A percentile compares a stretch with the other conserved stretches of the same genome.
Evolutionary conservation across 2,329 filamentous ascomycete genomes (phyloP).

Genomic region (Fusarium nanum): DNA sequence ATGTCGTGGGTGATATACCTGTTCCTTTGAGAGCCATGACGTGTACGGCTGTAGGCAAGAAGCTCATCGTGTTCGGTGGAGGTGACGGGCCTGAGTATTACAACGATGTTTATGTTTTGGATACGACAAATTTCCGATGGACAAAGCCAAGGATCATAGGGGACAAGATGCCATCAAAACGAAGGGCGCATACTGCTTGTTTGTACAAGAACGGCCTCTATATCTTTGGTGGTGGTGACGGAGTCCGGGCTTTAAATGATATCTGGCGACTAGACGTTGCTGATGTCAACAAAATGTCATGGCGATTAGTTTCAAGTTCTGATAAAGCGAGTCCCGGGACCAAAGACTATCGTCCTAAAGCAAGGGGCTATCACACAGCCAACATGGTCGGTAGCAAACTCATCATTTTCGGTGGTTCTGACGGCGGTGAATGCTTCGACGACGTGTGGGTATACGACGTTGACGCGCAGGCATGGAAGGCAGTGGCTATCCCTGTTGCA

Average conservation of each 20-base stretch:
- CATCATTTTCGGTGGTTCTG: conserved; percentile 76
- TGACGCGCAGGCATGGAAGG: conserved; percentile 69
- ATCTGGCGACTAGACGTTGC: conserved; percentile 78
- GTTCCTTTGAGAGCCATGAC: conserved; percentile 77
- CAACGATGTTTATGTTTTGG: conserved; percentile 78
- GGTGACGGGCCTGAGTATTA: conserved; percentile 78
- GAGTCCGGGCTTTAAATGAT: conserved; percentile 76
- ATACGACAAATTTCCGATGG: conserved; percentile 77
- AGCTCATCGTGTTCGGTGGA: conserved; percentile 76
- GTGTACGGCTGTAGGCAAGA: conserved; percentile 76
- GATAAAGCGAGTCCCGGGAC: conserved; percentile 50
- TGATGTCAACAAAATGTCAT: conserved; percentile 74
- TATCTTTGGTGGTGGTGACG: conserved; percentile 78
- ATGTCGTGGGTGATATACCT: conserved; percentile 72
- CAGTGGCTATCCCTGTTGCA: conserved; percentile 69
- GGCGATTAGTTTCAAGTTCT: conserved; percentile 70
- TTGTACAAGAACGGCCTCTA: conserved; percentile 78
- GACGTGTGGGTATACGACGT: conserved; percentile 81
- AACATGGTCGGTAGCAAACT: conserved; percentile 80
- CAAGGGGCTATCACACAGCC: conserved; percentile 76
- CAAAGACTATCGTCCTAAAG: conserved; percentile 65
- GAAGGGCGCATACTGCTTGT: conserved; percentile 77
- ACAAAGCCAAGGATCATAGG: conserved; percentile 70
- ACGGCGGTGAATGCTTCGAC: conserved; percentile 77
- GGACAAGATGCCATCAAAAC: conserved; percentile 68